A percentile compares a stretch with the other conserved stretches of the same genome.
These are phyloP conservation scores for Aspergillus luchuensis DNA, from an alignment of 2,329 filamentous ascomycete species.

Conservation along the genomic window DNA sequence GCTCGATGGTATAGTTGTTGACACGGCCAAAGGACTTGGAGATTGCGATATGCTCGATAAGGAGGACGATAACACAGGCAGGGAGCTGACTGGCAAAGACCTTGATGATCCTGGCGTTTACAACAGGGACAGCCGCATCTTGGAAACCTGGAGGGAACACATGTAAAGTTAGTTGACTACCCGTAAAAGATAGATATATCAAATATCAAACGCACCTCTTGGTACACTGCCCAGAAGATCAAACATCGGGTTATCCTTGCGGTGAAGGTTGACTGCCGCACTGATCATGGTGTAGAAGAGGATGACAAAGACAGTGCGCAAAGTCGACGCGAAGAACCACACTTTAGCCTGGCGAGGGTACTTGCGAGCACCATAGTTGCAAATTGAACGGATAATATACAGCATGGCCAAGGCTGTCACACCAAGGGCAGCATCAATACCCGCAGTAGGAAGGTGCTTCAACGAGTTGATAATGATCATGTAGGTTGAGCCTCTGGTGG, in stretches of 20 bases:
- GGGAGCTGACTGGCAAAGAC: slow-evolving; percentile 74
- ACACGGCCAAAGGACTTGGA: slow-evolving; percentile 94
- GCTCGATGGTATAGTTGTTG: slow-evolving; percentile 95
- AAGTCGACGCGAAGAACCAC: slow-evolving; percentile 87
- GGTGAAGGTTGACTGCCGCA: slow-evolving; percentile 76
- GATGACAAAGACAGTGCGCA: slow-evolving; percentile 89
- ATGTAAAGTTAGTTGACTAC: no score
- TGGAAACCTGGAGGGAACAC: slow-evolving; percentile 64
- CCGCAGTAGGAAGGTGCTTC: slow-evolving; percentile 66
- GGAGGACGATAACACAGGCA: slow-evolving; percentile 84
- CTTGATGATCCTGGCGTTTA: slow-evolving; percentile 67
- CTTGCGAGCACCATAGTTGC: slow-evolving; percentile 67
- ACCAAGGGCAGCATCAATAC: slow-evolving; percentile 83
- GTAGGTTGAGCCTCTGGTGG: slow-evolving; percentile 78
- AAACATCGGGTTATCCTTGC: slow-evolving; percentile 66
- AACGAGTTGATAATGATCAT: slow-evolving; percentile 79
- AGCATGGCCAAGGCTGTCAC: slow-evolving; percentile 77
- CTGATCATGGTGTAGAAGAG: slow-evolving; percentile 89
- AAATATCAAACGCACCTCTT: slow-evolving; percentile 56
- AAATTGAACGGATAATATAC: slow-evolving; percentile 70
- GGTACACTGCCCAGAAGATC: slow-evolving; percentile 76
- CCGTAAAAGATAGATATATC: neutral
- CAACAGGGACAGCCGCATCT: slow-evolving; percentile 70
- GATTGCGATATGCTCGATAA: slow-evolving; percentile 96
- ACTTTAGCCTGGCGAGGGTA: slow-evolving; percentile 69